These are phyloP conservation scores for Candida peoriensis DNA, from an alignment of 805 yeast species.

Conservation along the genomic window DNA sequence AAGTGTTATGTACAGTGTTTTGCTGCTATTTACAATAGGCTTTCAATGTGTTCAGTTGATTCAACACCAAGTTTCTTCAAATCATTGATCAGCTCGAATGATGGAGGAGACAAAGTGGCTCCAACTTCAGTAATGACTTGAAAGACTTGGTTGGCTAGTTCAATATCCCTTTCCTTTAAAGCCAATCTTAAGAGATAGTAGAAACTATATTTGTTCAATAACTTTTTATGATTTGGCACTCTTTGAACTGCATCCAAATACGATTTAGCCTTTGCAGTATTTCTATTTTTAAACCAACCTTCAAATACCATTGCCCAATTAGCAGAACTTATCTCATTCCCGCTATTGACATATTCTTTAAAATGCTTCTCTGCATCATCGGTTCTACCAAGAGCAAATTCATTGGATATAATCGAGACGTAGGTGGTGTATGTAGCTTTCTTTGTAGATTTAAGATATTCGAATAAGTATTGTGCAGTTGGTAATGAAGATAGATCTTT, in stretches of 20 bases:
- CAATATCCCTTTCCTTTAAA: constrained; percentile 9
- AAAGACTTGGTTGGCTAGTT: constrained; percentile 17
- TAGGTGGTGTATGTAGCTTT: constrained; percentile 34
- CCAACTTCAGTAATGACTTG: constrained; percentile 8
- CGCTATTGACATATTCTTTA: constrained; percentile 30
- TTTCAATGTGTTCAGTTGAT: constrained; percentile 18
- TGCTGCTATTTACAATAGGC: no score
- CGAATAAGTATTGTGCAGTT: constrained; percentile 48
- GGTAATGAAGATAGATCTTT: constrained; percentile 40
- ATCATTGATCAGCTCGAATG: constrained; percentile 8
- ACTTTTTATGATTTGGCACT: background rate
- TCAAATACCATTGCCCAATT: constrained; percentile 24
- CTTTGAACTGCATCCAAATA: constrained; percentile 12
- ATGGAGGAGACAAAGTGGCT: constrained; percentile 4
- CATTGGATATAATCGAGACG: constrained; percentile 44
- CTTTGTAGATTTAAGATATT: constrained; percentile 31
- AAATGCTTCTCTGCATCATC: constrained; percentile 31
- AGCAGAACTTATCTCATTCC: constrained; percentile 4
- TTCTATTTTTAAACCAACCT: constrained; percentile 15
- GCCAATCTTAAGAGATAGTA: constrained; percentile 19
- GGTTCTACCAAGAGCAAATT: constrained; percentile 37
- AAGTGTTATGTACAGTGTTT: no score
- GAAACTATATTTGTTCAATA: constrained; percentile 16
- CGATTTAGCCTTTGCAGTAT: constrained; percentile 11
- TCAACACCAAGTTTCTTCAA: constrained; percentile 8